These are phyloP conservation scores for Ophiocordyceps sinensis DNA, from an alignment of 2,329 filamentous ascomycete species.

Conservation along the genomic window DNA sequence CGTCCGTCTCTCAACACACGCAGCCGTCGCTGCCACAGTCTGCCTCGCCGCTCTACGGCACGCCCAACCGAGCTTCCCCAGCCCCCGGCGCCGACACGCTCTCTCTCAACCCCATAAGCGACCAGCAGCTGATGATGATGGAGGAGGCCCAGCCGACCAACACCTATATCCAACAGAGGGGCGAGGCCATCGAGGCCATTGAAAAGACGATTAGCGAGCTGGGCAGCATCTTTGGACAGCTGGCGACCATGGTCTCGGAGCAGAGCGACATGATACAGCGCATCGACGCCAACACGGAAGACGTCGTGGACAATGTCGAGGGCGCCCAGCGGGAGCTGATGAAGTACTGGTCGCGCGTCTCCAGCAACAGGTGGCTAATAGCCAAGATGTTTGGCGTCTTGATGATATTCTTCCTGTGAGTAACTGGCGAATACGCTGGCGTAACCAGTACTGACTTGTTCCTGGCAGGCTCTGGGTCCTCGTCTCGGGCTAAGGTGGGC, in stretches of 20 bases:
- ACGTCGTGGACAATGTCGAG: constrained; percentile 96
- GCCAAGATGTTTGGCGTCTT: constrained; percentile 68
- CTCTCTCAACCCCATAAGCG: constrained; percentile 65
- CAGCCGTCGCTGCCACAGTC: constrained; percentile 56
- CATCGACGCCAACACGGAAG: constrained; percentile 94
- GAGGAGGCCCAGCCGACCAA: constrained; percentile 86
- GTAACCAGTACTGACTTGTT: constrained; percentile 3
- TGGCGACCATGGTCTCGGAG: constrained; percentile 93
- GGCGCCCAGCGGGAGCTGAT: constrained; percentile 88
- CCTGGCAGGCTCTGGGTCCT: constrained; percentile 23
- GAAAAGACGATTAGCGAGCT: constrained; percentile 90
- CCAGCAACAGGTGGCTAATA: constrained; percentile 88
- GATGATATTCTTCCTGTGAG: constrained; percentile 79
- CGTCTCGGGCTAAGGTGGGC: constrained; percentile 17
- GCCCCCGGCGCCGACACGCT: constrained; percentile 61
- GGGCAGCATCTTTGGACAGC: constrained; percentile 79
- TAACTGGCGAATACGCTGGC: constrained; percentile 4
- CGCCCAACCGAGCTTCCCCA: constrained; percentile 52
- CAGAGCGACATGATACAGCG: constrained; percentile 96
- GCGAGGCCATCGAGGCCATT: constrained; percentile 92
- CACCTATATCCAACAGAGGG: constrained; percentile 81
- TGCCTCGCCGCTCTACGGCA: constrained; percentile 76
- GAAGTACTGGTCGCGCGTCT: constrained; percentile 93
- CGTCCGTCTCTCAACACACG: constrained; percentile 66
- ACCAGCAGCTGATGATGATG: constrained; percentile 76